phyloP scores from a whole-genome alignment of 2,329 filamentous ascomycete genomes.

The Ramularia endophylla region DNA sequence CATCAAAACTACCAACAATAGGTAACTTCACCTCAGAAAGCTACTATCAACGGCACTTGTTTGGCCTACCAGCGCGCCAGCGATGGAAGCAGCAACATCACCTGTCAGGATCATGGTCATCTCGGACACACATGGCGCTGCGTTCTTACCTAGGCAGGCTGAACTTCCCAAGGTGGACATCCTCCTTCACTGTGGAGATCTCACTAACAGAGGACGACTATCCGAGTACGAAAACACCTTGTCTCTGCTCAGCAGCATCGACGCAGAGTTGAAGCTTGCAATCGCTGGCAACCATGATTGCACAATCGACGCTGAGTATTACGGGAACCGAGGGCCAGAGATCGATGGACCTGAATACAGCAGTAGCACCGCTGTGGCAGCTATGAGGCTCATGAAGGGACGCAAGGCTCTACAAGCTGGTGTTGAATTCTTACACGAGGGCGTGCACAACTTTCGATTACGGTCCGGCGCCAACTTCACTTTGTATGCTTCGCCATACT shows the following conservation, averaged over 20 bases:
- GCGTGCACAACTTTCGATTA: slow-evolving; percentile 41
- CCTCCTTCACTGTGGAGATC: slow-evolving; percentile 37
- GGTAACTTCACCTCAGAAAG: too few species aligned
- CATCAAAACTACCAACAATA: too few species aligned
- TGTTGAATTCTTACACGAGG: slow-evolving; percentile 51
- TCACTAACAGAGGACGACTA: slow-evolving; percentile 30
- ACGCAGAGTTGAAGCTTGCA: slow-evolving; percentile 33
- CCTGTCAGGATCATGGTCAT: too few species aligned
- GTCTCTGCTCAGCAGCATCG: slow-evolving; percentile 20
- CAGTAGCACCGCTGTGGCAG: slow-evolving; percentile 4
- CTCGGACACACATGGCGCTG: slow-evolving; percentile 27
- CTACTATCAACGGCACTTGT: too few species aligned
- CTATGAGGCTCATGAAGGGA: slow-evolving; percentile 11
- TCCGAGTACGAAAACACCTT: slow-evolving; percentile 29
- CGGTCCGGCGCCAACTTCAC: slow-evolving; percentile 44
- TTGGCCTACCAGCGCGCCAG: too few species aligned
- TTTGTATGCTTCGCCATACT: slow-evolving; percentile 49
- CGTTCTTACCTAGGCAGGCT: too few species aligned
- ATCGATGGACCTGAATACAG: slow-evolving; percentile 1
- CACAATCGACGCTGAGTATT: slow-evolving; percentile 19
- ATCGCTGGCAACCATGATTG: slow-evolving; percentile 36
- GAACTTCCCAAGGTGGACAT: slow-evolving; percentile 29
- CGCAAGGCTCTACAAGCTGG: slow-evolving; percentile 35
- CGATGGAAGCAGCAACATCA: too few species aligned
- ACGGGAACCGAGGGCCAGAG: slow-evolving; percentile 2